phyloP scores from a whole-genome alignment of 805 yeast genomes.

The Cephaloascus fragrans region DNA sequence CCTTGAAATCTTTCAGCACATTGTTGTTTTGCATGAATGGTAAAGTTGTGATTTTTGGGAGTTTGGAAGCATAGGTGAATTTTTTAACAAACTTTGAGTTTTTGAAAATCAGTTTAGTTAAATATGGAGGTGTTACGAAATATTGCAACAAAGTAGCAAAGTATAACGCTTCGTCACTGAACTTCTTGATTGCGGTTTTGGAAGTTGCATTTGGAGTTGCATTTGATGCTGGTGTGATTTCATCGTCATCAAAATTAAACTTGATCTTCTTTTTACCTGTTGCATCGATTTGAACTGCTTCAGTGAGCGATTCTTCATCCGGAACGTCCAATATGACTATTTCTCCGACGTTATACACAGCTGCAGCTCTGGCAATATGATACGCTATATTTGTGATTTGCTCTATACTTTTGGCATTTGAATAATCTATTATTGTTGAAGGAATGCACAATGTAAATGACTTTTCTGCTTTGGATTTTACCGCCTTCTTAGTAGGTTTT shows the following conservation, averaged over 20 bases:
- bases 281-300: constrained; percentile 13
- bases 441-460: constrained; percentile 66
- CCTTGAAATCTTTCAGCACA: constrained; percentile 32
- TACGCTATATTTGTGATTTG: constrained; percentile 69
- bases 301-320: constrained; percentile 13
- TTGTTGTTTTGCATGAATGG: constrained; percentile 58
- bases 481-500: constrained; percentile 19
- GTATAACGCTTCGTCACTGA: constrained; percentile 31
- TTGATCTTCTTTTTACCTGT: constrained; percentile 19
- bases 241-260: constrained; percentile 8
- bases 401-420: constrained; percentile 54
- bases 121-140: constrained; percentile 78
- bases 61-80: constrained; percentile 53
- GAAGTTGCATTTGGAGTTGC: constrained; percentile 1
- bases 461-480: constrained; percentile 11
- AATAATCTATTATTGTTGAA: constrained; percentile 43
- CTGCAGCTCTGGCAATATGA: constrained; percentile 70
- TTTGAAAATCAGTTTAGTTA: constrained; percentile 53
- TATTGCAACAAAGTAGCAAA: constrained; percentile 67
- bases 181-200: constrained; percentile 4
- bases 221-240: constrained; percentile 1
- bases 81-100: constrained; percentile 29
- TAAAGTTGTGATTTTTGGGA: constrained; percentile 63
- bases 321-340: constrained; percentile 58
- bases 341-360: constrained; percentile 63